Base-by-base conservation (phyloP, 805 yeast species). In the Yarrowia divulgata region DNA sequence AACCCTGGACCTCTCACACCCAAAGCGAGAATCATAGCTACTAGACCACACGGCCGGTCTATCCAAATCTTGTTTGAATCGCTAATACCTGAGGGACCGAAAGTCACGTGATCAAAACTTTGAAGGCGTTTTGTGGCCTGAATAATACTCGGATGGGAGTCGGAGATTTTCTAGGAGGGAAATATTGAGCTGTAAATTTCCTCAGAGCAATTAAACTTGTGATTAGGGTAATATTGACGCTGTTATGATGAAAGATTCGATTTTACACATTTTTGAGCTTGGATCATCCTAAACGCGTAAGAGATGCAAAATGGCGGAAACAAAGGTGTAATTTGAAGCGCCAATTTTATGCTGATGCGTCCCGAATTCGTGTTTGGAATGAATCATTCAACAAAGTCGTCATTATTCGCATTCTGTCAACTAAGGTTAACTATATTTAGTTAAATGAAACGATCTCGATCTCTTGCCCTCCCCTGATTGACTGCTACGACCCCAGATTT, bases 1-100 rank as follows among this genome's bases (percentile, higher is more conserved):
- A 73, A 73, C 75, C 75, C 75, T 64, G 74, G 74, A 71, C 75
- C 75, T 71, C 75, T 73, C 73, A 73, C 74, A 68, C 75, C 75
- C 75, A 73, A 73, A 73, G 74, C 75, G 74, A 72, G 75, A 71
- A 73, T 73, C 75, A 73, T 73, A 73, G 74, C 72, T 71, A 63
- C 75, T 73, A 73, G 75, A 73, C 75, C 74, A 73, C 73, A 72
- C 73, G 74, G 74, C 75, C 75, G 58, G 39, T 23, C 7, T 8
- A 13, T 16, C 4, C 1, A 14, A 32, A 29, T 16, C 13, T 37
- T 13, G 8, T 32, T n/a, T 43, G 64, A 43, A 57, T 29, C n/a
- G 9, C 16, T 42, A 32, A 6, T 4, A n/a, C 7, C 39, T 16
- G 49, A 29, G 3, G 32, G 16, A 14, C 7, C 16, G 16, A 16